Conservation (phyloP, 2,329 filamentous ascomycete species). For the Myriosclerotinia duriaeana region DNA sequence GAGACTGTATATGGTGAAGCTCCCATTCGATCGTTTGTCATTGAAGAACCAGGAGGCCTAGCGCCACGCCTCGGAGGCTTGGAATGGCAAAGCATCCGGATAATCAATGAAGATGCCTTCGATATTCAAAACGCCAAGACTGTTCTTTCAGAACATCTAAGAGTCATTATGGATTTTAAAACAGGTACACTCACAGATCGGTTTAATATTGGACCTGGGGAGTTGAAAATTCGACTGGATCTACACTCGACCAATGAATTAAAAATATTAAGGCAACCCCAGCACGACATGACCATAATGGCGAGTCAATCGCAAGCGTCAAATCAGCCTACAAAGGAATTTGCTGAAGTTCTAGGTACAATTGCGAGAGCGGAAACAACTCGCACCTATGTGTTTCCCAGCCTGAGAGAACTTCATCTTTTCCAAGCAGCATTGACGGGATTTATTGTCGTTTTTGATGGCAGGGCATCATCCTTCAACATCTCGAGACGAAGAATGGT, state of each 20-base stretch:
- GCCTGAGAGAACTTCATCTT: conserved; percentile 66
- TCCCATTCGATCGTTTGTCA: conserved; percentile 62
- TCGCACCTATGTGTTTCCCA: conserved; percentile 69
- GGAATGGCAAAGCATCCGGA: conserved; percentile 64
- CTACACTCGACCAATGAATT: conserved; percentile 59
- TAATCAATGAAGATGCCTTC: conserved; percentile 67
- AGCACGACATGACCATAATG: conserved; percentile 74
- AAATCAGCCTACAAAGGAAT: conserved; percentile 60
- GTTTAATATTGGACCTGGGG: conserved; percentile 76
- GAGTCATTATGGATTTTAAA: conserved; percentile 72
- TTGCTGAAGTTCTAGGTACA: conserved; percentile 52
- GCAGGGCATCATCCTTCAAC: conserved; percentile 69
- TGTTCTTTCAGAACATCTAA: conserved; percentile 72
- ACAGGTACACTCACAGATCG: conserved; percentile 79
- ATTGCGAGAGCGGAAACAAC: conserved; percentile 61
- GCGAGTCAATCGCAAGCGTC: conserved; percentile 66
- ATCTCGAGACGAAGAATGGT: conserved; percentile 86
- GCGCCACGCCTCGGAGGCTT: conserved; percentile 41
- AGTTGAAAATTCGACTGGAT: conserved; percentile 66
- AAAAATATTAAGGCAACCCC: conserved; percentile 68
- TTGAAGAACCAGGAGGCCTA: conserved; percentile 51
- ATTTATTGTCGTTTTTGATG: conserved; percentile 73
- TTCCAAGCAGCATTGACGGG: conserved; percentile 81
- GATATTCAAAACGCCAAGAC: conserved; percentile 62
- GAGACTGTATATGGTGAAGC: conserved; percentile 73